A percentile compares a stretch with the other conserved stretches of the same genome.
These are phyloP conservation scores for Calycina marina DNA, from an alignment of 2,329 filamentous ascomycete species.

Conservation along the genomic window DNA sequence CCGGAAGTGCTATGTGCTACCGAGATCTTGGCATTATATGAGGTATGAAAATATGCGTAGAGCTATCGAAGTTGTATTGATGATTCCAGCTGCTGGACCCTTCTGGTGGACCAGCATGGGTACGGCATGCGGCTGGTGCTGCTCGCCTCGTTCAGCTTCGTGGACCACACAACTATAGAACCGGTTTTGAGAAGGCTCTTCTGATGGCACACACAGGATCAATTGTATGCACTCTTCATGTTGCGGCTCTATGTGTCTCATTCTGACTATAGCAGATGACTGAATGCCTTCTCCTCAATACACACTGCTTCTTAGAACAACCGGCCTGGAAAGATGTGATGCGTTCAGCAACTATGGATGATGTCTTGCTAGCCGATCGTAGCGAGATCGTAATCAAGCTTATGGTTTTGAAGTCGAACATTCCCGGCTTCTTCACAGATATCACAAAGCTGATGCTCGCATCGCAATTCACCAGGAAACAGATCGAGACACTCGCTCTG, in stretches of 20 bases:
- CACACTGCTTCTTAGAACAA: conserved; percentile 15
- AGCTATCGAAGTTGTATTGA: conserved; percentile 7
- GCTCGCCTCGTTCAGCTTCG: conserved; percentile 21
- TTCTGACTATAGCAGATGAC: conserved; percentile 9
- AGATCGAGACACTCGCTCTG: conserved; percentile 3
- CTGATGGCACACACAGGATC: conserved; percentile 24
- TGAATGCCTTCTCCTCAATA: conserved; percentile 13
- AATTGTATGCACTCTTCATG: conserved; percentile 12
- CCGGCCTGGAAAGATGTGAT: conserved; percentile 12
- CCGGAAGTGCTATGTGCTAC: conserved; percentile 17
- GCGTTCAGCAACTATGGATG: conserved; percentile 9
- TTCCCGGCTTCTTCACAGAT: conserved; percentile 21
- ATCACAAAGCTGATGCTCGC: conserved; percentile 10
- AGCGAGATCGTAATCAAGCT: conserved; percentile 14
- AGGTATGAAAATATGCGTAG: conserved; percentile 11
- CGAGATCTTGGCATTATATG: conserved; percentile 16
- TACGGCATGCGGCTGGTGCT: conserved; percentile 22
- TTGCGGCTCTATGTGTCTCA: not conserved
- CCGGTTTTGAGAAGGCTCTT: conserved; percentile 24
- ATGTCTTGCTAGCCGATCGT: conserved; percentile 10
- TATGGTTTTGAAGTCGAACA: conserved; percentile 13
- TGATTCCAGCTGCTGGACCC: conserved; percentile 21
- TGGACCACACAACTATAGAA: conserved; percentile 19
- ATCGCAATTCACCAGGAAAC: not conserved
- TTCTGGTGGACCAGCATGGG: conserved; percentile 19